These are phyloP conservation scores for Vitis riparia DNA, from an alignment of 164 flowering plant species.

Conservation along the genomic window DNA sequence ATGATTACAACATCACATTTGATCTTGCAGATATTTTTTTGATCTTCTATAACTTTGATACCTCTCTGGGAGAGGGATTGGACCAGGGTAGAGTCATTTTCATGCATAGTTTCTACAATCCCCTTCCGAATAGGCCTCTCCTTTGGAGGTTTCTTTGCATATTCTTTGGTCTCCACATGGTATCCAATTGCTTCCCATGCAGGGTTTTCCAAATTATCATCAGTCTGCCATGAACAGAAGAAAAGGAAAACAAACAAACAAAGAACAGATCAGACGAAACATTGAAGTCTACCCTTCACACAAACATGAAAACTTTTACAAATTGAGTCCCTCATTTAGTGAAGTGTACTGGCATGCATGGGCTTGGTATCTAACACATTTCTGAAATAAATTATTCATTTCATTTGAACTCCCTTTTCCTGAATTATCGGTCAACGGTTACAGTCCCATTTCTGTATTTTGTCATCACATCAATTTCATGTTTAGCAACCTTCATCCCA, in stretches of 20 bases:
- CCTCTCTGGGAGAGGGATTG: slow-evolving; percentile 48
- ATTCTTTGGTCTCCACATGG: slow-evolving; percentile 30
- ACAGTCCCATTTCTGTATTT: too few relatives aligned
- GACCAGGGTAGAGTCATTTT: slow-evolving; percentile 42
- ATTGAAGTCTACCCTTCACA: too few relatives aligned
- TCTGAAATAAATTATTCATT: too few relatives aligned
- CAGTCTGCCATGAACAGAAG: slow-evolving; percentile 30
- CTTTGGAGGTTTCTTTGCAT: slow-evolving; percentile 9
- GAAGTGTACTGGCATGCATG: too few relatives aligned
- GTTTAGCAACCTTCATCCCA: too few relatives aligned
- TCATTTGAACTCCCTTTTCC: too few relatives aligned
- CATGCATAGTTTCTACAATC: slow-evolving; percentile 38
- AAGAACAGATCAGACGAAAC: background rate
- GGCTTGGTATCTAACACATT: too few relatives aligned
- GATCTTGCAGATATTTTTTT: slow-evolving; percentile 30
- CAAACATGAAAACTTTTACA: too few relatives aligned
- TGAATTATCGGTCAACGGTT: too few relatives aligned
- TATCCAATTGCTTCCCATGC: slow-evolving; percentile 69
- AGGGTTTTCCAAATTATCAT: slow-evolving; percentile 53
- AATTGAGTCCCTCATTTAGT: too few relatives aligned
- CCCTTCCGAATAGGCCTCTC: slow-evolving; percentile 59
- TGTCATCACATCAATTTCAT: too few relatives aligned
- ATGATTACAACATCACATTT: slow-evolving; percentile 67
- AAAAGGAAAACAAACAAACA: background rate
- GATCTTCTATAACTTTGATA: slow-evolving; percentile 38